Evolutionary conservation across 176 grass and related monocot species (phyloP), one percentile per base, ranked within the genome.

Genomic region (Eragrostis nindensis): DNA sequence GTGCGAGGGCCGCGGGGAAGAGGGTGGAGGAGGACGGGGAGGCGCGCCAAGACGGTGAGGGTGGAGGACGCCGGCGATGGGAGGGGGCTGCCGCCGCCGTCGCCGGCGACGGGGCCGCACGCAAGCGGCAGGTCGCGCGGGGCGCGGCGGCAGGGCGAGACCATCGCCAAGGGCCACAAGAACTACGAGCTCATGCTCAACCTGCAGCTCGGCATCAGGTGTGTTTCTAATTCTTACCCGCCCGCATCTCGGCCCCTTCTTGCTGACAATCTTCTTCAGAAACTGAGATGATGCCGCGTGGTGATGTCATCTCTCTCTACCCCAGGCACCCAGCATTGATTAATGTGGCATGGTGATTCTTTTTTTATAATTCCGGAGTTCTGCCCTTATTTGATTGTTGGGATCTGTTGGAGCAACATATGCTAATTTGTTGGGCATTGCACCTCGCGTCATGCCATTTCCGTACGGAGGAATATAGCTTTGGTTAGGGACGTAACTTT

Each of bases 151-250:
- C 96, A 99, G 71, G 96, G 96, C 19, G 84, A 89, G 74, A 90
- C 92, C 77, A 99, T 99, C 74, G 89, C 88, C 73, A 99, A 88
- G 80, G 96, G 92, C 47, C 96, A 99, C 76, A 99, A 95, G 86
- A 99, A 99, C 79, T 99, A 99, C 64, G 96, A 99, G 70, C 96
- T 99, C 40, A 99, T 99, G 96, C 96, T 99, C 80, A 99, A 99
- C 90, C 89, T 99, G 84, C 96, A 99, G 74, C 96, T 99, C 25
- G 92, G 96, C 56, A 93, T 99, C 76, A 99, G 96, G 96, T 98
- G 47, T 36, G 32, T 36, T 36, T 36, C 21, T 42, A n/a, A n/a
- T n/a, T n/a, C 41, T 7, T 11, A 14, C 57, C 50, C 12, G 6
- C 11, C 57, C 47, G 11, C 14, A 14, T 65, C 39, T 40, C 56